Percentiles rank a stretch among this genome's conserved stretches.
Evolutionary conservation across 164 flowering plant genomes (phyloP).

Genomic region (Stephania yunnanensis): DNA sequence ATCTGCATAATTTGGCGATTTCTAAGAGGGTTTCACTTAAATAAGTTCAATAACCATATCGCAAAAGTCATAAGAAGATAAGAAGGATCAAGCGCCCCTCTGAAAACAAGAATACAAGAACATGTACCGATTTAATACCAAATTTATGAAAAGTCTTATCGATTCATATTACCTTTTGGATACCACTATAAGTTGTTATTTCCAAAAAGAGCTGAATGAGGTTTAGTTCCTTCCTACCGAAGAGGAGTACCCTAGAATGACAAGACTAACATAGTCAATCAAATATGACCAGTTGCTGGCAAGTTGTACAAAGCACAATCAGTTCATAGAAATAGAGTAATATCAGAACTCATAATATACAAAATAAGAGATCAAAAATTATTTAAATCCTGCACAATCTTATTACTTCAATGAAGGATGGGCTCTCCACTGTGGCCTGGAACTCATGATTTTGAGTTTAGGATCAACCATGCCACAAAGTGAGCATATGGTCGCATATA

Average conservation of each 20-base stretch:
- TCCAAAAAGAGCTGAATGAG: neutral
- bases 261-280: neutral
- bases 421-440: too few relatives aligned
- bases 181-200: neutral
- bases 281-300: neutral
- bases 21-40: too few relatives aligned
- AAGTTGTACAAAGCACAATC: neutral
- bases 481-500: too few relatives aligned
- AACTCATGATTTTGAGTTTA: too few relatives aligned
- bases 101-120: neutral
- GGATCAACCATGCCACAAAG: too few relatives aligned
- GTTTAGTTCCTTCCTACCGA: neutral
- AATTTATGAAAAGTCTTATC: neutral
- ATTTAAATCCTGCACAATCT: too few relatives aligned
- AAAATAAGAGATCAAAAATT: too few relatives aligned
- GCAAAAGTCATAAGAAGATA: neutral
- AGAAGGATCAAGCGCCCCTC: neutral
- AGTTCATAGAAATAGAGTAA: neutral
- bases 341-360: neutral
- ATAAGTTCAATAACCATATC: too few relatives aligned
- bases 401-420: too few relatives aligned
- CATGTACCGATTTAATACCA: neutral
- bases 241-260: neutral
- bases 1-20: too few relatives aligned
- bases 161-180: neutral